phyloP scores from a whole-genome alignment of 1,284 basidiomycete species.

The Meripilus lineatus region DNA sequence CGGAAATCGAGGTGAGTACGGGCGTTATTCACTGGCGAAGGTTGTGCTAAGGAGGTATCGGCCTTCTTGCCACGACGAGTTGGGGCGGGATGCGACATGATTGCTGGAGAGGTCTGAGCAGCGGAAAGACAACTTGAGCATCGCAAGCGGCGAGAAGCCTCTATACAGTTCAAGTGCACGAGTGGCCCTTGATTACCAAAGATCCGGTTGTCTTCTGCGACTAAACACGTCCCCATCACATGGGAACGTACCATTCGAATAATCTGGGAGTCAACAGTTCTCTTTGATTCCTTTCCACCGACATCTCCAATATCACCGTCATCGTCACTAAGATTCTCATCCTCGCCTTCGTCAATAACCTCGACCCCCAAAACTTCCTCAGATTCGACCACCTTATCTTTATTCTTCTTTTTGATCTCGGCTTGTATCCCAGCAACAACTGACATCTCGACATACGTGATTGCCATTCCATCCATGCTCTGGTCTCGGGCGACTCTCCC shows the following conservation, averaged over 20 bases:
- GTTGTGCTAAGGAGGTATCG: too few species aligned
- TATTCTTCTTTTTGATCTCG: too few species aligned
- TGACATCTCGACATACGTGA: constrained; percentile 5
- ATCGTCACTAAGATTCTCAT: neutral
- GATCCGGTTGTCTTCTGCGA: too few species aligned
- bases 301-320: neutral
- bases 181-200: neutral
- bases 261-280: neutral
- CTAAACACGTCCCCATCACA: neutral
- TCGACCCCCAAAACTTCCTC: too few species aligned
- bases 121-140: too few species aligned
- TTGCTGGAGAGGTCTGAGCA: too few species aligned
- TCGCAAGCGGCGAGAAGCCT: too few species aligned
- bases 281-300: neutral
- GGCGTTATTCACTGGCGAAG: too few species aligned
- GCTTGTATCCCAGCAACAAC: neutral
- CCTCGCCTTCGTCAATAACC: neutral
- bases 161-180: neutral
- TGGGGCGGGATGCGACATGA: too few species aligned
- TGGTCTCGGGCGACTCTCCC: constrained; percentile 12
- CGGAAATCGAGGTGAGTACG: too few species aligned
- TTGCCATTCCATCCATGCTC: neutral
- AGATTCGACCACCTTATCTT: too few species aligned
- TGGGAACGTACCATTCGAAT: neutral
- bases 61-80: too few species aligned